Percentiles rank a stretch among this genome's conserved stretches.
These are phyloP conservation scores for Serpula lacrymans DNA, from an alignment of 768 basidiomycete species.

Conservation along the genomic window DNA sequence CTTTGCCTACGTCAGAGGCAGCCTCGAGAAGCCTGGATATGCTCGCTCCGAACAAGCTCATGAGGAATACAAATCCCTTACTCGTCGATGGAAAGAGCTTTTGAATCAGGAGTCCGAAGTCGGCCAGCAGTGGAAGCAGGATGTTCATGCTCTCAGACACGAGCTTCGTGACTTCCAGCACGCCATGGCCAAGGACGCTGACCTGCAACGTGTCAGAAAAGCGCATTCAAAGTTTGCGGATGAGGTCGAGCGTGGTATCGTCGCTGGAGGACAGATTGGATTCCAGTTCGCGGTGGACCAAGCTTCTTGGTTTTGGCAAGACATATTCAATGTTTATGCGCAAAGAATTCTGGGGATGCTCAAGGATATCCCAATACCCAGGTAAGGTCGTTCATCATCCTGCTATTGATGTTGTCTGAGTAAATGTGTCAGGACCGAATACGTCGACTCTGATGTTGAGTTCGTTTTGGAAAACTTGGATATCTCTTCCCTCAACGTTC, in stretches of 20 bases:
- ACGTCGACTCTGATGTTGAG: constrained; percentile 63
- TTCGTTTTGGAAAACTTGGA: constrained; percentile 75
- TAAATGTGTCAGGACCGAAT: constrained; percentile 72
- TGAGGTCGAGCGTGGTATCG: constrained; percentile 46
- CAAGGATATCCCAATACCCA: constrained; percentile 66
- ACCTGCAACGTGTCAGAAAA: constrained; percentile 42
- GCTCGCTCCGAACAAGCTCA: constrained; percentile 45
- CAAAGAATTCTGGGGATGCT: constrained; percentile 52
- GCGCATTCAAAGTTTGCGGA: constrained; percentile 47
- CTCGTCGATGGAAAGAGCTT: constrained; percentile 47
- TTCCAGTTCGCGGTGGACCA: constrained; percentile 56
- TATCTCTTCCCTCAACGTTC: constrained; percentile 60
- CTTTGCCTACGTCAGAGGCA: constrained; percentile 41
- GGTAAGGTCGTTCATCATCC: constrained; percentile 33
- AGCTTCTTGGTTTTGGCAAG: constrained; percentile 76
- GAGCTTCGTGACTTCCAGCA: constrained; percentile 44
- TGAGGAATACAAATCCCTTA: constrained; percentile 41
- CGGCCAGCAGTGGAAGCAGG: constrained; percentile 48
- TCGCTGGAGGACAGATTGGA: constrained; percentile 35
- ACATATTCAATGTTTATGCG: constrained; percentile 76
- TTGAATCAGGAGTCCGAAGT: constrained; percentile 40
- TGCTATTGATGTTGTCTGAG: constrained; percentile 1
- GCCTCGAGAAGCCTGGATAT: constrained; percentile 50
- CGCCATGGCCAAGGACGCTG: constrained; percentile 46
- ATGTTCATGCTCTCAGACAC: constrained; percentile 42